phyloP scores from a whole-genome alignment of 1,284 basidiomycete genomes.

The Ganoderma lucidum region DNA sequence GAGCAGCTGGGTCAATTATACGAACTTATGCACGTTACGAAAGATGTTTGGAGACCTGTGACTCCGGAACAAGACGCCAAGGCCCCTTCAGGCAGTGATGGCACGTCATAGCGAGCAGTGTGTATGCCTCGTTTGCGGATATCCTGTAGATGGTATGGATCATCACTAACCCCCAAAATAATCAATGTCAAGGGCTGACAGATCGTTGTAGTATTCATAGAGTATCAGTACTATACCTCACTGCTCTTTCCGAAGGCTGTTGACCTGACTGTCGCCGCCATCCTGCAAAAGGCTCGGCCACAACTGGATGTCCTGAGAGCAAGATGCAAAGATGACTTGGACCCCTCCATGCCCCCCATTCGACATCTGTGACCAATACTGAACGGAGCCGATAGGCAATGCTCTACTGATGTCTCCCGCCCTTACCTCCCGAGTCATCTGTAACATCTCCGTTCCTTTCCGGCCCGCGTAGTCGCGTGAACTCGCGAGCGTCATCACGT shows the following conservation, averaged over 20 bases:
- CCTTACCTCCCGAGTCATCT: not conserved
- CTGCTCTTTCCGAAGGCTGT: not conserved
- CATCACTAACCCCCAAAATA: not conserved
- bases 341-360: not conserved
- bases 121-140: not conserved
- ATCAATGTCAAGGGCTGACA: not conserved
- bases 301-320: not conserved
- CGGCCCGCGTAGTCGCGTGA: slow-evolving; percentile 16
- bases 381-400: not conserved
- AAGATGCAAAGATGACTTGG: not conserved
- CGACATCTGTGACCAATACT: not conserved
- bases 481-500: slow-evolving; percentile 21
- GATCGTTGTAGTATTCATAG: not conserved
- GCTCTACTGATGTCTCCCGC: not conserved
- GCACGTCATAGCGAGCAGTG: slow-evolving; percentile 18
- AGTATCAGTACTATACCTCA: not conserved
- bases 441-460: slow-evolving; percentile 17
- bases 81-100: not conserved
- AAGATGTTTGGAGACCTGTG: slow-evolving; percentile 81
- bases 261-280: not conserved
- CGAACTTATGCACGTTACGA: slow-evolving; percentile 90
- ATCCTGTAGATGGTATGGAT: not conserved
- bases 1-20: slow-evolving; percentile 93
- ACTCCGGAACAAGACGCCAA: slow-evolving; percentile 30
- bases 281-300: not conserved